Conservation (phyloP, 257 asterid genomes). For the Solanum peruvianum region DNA sequence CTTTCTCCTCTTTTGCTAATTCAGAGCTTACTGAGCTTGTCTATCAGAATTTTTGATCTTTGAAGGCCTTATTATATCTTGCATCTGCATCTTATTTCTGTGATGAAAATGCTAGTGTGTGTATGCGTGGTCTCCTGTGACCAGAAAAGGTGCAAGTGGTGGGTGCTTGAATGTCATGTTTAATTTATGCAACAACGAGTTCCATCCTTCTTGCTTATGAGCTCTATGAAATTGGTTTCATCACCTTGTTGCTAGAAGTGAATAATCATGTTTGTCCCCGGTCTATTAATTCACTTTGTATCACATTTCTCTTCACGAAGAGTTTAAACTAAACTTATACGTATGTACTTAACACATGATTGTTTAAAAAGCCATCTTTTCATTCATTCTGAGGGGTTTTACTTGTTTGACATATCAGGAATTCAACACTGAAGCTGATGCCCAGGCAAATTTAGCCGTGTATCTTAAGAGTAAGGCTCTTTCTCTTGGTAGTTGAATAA, state of each 20-base stretch:
- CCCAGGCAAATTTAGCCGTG: slow-evolving; percentile 78
- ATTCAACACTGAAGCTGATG: slow-evolving; percentile 77
- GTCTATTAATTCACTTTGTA: background rate
- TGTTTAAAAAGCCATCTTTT: background rate
- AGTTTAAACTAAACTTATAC: background rate
- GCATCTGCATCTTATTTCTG: background rate
- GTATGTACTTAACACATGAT: background rate
- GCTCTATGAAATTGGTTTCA: background rate
- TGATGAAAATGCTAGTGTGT: background rate
- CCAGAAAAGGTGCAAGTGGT: background rate
- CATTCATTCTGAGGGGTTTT: background rate
- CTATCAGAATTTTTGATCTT: background rate
- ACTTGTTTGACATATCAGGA: slow-evolving; percentile 31
- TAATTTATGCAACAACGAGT: background rate
- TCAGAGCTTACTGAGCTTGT: background rate
- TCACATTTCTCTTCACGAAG: background rate
- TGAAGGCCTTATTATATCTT: background rate
- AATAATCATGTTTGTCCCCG: background rate
- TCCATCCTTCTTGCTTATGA: background rate
- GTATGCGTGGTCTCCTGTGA: background rate
- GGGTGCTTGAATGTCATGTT: background rate
- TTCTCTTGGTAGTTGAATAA: background rate
- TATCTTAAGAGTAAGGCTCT: slow-evolving; percentile 44
- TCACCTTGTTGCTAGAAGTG: background rate
- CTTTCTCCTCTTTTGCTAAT: background rate